Evolutionary conservation across 106 monocot genomes (phyloP), one percentile per base, ranked within the genome.

Genomic region (Dioscorea zingiberensis): DNA sequence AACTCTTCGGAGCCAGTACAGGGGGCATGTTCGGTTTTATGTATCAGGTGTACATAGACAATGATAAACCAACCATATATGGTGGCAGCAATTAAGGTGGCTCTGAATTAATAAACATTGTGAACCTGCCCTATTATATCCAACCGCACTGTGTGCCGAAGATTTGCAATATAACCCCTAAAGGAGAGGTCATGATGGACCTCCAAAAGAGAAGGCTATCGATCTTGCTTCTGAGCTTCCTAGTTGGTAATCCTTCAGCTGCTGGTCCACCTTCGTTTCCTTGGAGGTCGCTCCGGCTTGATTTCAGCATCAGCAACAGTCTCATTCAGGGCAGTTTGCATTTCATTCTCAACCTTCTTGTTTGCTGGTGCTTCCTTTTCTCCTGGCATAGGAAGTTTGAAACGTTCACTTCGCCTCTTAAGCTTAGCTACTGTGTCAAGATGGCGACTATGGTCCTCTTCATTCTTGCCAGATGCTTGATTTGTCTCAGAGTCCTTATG

Each of bases 261-360:
- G 61, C 87, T 80, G 57, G 84, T 85, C 94, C 94, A 95, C 71
- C 84, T 85, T 28, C 94, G 74, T 68, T 95, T 95, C 13, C 94
- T 71, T 25, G 94, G 80, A 18, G 94, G 94, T 3, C 91, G 76
- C 70, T 95, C 94, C 12, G 72, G 80, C 74, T 91, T 95, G 59
- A 91, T 66, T 23, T 88, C 91, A 6, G 60, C 24, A 64, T 85
- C 77, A 68, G 73, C 38, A 66, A 45, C 60, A 74, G 72, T 24
- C 21, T 77, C 85, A 26, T 29, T 71, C 25, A 74, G 71, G 14
- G 55, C 28, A 25, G 23, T 13, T 21, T 44, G 67, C 44, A 72
- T 48, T 38, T 87, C 87, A 54, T 59, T 78, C 30, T 95, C 90
- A 2, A 48, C 21, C 64, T 78, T 85, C 58, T 78, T 94, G 70